Percentiles rank a stretch among this genome's conserved stretches.
Conservation (phyloP, 1,139 yeast species). For the Hyphopichia burtonii region DNA sequence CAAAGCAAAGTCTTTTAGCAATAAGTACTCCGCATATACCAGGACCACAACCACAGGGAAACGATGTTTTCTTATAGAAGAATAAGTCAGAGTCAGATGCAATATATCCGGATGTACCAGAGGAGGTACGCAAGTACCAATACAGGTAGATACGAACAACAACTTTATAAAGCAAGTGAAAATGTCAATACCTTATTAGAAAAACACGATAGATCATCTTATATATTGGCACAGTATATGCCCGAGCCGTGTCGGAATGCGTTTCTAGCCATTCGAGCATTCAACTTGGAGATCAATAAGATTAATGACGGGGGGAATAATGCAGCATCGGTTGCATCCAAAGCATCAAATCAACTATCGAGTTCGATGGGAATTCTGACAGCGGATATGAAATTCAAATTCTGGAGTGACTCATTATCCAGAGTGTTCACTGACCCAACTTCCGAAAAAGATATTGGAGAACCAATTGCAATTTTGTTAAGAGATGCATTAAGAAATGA, state of each 20-base stretch:
- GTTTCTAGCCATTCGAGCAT: constrained; percentile 66
- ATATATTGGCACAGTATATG: constrained; percentile 64
- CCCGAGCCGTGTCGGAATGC: constrained; percentile 68
- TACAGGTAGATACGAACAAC: constrained; percentile 13
- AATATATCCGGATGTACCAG: too few relatives aligned
- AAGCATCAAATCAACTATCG: constrained; percentile 31
- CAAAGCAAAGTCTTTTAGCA: background rate
- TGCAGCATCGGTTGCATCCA: constrained; percentile 28
- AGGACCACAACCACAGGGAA: background rate
- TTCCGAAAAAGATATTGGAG: constrained; percentile 45
- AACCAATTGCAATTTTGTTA: constrained; percentile 64
- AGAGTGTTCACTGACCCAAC: constrained; percentile 42
- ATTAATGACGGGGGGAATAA: constrained; percentile 49
- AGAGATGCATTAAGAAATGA: constrained; percentile 49
- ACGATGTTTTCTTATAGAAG: background rate
- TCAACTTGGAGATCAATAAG: constrained; percentile 66
- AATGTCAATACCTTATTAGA: constrained; percentile 43
- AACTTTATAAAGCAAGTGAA: constrained; percentile 38
- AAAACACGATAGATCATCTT: constrained; percentile 62
- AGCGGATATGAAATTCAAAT: constrained; percentile 55
- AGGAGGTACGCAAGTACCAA: background rate
- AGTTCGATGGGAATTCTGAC: constrained; percentile 42
- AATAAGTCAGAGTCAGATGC: too few relatives aligned
- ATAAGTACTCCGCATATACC: background rate
- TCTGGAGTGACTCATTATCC: constrained; percentile 57